These are phyloP conservation scores for Colletotrichum tropicale DNA, from an alignment of 2,329 filamentous ascomycete genomes.

Conservation along the genomic window DNA sequence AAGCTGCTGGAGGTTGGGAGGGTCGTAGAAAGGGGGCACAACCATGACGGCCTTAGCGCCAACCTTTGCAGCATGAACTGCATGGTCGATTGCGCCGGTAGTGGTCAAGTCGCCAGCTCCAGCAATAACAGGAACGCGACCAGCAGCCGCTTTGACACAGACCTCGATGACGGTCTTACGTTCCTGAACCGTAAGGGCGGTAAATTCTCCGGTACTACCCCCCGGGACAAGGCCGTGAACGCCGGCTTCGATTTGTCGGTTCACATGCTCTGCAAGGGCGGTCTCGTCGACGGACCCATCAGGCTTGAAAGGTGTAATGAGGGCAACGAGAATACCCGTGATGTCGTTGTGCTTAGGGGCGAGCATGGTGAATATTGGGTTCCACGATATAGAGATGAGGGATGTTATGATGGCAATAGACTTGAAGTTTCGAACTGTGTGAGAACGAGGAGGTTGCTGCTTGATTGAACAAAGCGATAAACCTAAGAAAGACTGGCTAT, in stretches of 20 bases:
- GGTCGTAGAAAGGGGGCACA: constrained; percentile 54
- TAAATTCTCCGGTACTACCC: constrained; percentile 56
- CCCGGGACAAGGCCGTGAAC: constrained; percentile 56
- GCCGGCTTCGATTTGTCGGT: constrained; percentile 46
- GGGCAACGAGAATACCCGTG: constrained; percentile 50
- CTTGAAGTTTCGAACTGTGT: background rate
- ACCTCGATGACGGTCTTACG: constrained; percentile 48
- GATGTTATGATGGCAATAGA: background rate
- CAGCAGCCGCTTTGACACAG: constrained; percentile 38
- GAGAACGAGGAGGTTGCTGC: background rate
- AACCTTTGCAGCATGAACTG: constrained; percentile 38
- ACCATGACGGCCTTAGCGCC: constrained; percentile 51
- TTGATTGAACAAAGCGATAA: background rate
- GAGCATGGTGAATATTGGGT: background rate
- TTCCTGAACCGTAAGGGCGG: constrained; percentile 44
- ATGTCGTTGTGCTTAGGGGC: constrained; percentile 22
- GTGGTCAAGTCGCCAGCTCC: constrained; percentile 49
- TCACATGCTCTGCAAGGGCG: constrained; percentile 45
- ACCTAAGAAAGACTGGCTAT: background rate
- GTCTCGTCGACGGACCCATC: constrained; percentile 45
- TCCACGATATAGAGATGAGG: background rate
- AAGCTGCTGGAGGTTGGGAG: constrained; percentile 43
- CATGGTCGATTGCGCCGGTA: constrained; percentile 42
- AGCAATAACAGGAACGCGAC: constrained; percentile 46
- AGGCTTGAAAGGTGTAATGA: constrained; percentile 51